These are phyloP conservation scores for Blastocystis sp. DNA, from an alignment of 352 stramenopile genomes.

Conservation along the genomic window DNA sequence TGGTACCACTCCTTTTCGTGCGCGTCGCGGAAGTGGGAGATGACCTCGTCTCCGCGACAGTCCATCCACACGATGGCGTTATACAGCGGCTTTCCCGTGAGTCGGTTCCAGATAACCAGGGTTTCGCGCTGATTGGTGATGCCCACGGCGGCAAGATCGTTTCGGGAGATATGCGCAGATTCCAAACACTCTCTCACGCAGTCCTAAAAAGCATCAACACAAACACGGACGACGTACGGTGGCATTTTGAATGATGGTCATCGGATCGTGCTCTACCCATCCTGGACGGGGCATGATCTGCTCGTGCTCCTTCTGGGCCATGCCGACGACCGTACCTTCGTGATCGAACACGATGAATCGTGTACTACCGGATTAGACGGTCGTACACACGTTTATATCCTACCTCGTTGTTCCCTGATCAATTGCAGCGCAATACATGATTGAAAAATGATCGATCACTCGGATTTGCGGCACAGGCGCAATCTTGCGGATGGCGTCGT, in stretches of 20 bases:
- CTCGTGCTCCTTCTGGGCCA: slow-evolving; percentile 85
- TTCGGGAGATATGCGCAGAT: slow-evolving; percentile 65
- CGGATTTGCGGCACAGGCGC: no score
- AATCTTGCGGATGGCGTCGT: no score
- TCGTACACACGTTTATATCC: not conserved
- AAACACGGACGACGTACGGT: no score
- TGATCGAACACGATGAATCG: slow-evolving; percentile 87
- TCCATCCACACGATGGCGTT: slow-evolving; percentile 98
- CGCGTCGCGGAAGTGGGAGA: slow-evolving; percentile 62
- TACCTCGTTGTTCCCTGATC: slow-evolving; percentile 61
- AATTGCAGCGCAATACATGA: slow-evolving; percentile 58
- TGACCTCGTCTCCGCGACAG: slow-evolving; percentile 80
- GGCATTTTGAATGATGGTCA: slow-evolving; percentile 81
- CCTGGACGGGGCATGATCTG: slow-evolving; percentile 86
- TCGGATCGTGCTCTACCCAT: slow-evolving; percentile 90
- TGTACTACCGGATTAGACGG: slow-evolving; percentile 61
- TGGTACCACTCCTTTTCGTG: slow-evolving; percentile 59
- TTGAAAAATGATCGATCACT: not conserved
- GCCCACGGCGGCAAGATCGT: slow-evolving; percentile 77
- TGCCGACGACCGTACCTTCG: slow-evolving; percentile 74
- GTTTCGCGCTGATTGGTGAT: slow-evolving; percentile 99
- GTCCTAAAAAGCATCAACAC: slow-evolving; percentile 60
- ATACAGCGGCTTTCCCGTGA: slow-evolving; percentile 85
- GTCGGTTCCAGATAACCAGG: slow-evolving; percentile 86
- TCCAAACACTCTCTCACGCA: slow-evolving; percentile 71